Conservation (phyloP, 2,329 filamentous ascomycete genomes). For the Herpotrichia juniperi region DNA sequence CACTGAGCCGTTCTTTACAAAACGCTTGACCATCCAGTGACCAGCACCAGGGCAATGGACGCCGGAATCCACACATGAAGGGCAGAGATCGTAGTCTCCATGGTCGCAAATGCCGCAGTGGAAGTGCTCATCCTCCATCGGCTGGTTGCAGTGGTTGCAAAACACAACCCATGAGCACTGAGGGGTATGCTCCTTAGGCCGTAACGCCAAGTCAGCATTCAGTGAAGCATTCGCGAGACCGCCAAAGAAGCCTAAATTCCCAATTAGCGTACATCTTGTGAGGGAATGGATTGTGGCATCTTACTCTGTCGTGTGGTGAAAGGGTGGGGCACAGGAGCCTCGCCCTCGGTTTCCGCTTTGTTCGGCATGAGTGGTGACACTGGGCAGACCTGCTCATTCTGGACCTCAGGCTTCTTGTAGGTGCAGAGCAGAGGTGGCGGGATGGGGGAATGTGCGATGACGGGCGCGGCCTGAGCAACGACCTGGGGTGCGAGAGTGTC, state of each 20-base stretch:
- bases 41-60: slow-evolving; percentile 76
- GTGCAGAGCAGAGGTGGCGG: slow-evolving; percentile 7
- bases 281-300: slow-evolving; percentile 8
- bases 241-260: slow-evolving; percentile 32
- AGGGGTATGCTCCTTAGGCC: slow-evolving; percentile 45
- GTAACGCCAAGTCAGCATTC: slow-evolving; percentile 43
- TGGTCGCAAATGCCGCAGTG: slow-evolving; percentile 94
- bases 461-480: slow-evolving; percentile 28
- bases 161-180: slow-evolving; percentile 76
- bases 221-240: slow-evolving; percentile 33
- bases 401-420: slow-evolving; percentile 16
- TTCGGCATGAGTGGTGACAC: slow-evolving; percentile 27
- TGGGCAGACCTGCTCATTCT: slow-evolving; percentile 23
- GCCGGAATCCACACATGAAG: slow-evolving; percentile 75
- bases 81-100: slow-evolving; percentile 94
- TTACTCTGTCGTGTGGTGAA: slow-evolving; percentile 46
- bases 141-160: slow-evolving; percentile 86
- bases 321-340: slow-evolving; percentile 50
- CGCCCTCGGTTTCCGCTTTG: slow-evolving; percentile 28
- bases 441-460: slow-evolving; percentile 36
- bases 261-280: neutral
- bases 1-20: slow-evolving; percentile 77
- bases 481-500: slow-evolving; percentile 30
- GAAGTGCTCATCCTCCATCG: slow-evolving; percentile 83
- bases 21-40: slow-evolving; percentile 96